Percentiles rank a stretch among this genome's conserved stretches.
These are phyloP conservation scores for Rhizopus stolonifer DNA, from an alignment of 371 early-diverging fungal genomes.

Conservation along the genomic window DNA sequence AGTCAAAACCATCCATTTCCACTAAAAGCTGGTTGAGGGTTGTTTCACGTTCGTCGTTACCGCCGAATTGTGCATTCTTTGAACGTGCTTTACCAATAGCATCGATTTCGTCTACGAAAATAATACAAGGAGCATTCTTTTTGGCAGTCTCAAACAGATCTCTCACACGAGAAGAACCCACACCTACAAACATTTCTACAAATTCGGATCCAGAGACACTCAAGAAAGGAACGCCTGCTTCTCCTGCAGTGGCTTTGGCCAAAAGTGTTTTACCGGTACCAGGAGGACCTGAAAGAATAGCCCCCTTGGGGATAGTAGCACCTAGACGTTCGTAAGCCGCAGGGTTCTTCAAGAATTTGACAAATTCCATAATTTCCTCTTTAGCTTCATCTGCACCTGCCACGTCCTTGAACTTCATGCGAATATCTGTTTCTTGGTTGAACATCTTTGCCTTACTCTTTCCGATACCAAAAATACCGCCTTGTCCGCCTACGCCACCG, in stretches of 20 bases:
- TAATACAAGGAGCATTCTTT: slow-evolving; percentile 97
- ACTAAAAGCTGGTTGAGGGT: slow-evolving; percentile 97
- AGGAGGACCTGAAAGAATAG: slow-evolving; percentile 95
- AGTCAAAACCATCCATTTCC: slow-evolving; percentile 99
- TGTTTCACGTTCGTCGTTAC: slow-evolving; percentile 97
- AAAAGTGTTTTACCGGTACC: slow-evolving; percentile 99
- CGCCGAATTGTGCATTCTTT: slow-evolving; percentile 85
- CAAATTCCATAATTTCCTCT: slow-evolving; percentile 99
- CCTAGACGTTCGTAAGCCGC: slow-evolving; percentile 95
- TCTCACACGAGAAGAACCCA: slow-evolving; percentile 95
- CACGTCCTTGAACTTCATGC: slow-evolving; percentile 98
- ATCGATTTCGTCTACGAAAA: slow-evolving; percentile 99
- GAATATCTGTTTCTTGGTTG: slow-evolving; percentile 94
- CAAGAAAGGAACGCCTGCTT: slow-evolving; percentile 97
- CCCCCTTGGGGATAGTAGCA: slow-evolving; percentile 99
- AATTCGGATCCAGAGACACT: slow-evolving; percentile 99
- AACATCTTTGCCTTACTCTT: slow-evolving; percentile 95
- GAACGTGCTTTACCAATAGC: slow-evolving; percentile 99
- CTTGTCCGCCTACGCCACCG: slow-evolving; percentile 56
- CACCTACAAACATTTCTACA: slow-evolving; percentile 99
- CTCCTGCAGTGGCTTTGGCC: slow-evolving; percentile 99
- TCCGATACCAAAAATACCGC: slow-evolving; percentile 94
- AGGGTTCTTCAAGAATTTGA: slow-evolving; percentile 99
- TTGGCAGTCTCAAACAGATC: slow-evolving; percentile 97
- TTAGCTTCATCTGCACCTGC: slow-evolving; percentile 99